Conservation (phyloP, 371 early-diverging fungal genomes). For the Circinella umbellata region DNA sequence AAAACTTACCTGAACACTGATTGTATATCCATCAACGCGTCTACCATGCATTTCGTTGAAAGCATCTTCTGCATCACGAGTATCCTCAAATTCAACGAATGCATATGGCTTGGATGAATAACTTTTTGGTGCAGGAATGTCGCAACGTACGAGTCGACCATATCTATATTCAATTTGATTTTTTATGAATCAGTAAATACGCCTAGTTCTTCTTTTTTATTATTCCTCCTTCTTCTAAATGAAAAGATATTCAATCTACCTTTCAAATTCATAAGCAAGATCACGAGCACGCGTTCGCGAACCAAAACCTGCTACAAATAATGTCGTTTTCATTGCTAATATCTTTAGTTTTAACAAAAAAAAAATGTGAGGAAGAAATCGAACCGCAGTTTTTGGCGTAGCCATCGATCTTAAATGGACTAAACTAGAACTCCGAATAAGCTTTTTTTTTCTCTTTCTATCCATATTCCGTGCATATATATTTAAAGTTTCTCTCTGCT, state of each 20-base stretch:
- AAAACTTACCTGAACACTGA: constrained; percentile 75
- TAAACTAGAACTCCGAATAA: neutral
- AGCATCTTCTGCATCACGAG: constrained; percentile 88
- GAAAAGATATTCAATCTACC: constrained; percentile 43
- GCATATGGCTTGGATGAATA: constrained; percentile 76
- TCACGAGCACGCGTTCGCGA: constrained; percentile 75
- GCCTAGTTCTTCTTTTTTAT: too few species aligned
- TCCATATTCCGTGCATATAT: neutral
- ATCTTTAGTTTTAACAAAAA: constrained; percentile 1
- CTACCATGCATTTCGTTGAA: constrained; percentile 87
- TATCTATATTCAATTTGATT: constrained; percentile 49
- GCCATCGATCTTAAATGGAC: too few species aligned
- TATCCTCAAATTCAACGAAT: constrained; percentile 92
- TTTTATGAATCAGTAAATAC: too few species aligned
- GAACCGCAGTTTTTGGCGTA: neutral
- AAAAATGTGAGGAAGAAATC: neutral
- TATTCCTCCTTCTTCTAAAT: too few species aligned
- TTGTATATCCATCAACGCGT: constrained; percentile 74
- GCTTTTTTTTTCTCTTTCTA: neutral
- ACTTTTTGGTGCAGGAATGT: constrained; percentile 80
- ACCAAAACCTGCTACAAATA: constrained; percentile 78
- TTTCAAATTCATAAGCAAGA: constrained; percentile 86
- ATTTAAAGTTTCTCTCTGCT: too few species aligned
- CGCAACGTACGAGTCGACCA: constrained; percentile 82
- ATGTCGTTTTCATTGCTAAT: constrained; percentile 49